Base-by-base conservation (phyloP, 2,329 filamentous ascomycete genomes). In the Fusarium veterinarium region DNA sequence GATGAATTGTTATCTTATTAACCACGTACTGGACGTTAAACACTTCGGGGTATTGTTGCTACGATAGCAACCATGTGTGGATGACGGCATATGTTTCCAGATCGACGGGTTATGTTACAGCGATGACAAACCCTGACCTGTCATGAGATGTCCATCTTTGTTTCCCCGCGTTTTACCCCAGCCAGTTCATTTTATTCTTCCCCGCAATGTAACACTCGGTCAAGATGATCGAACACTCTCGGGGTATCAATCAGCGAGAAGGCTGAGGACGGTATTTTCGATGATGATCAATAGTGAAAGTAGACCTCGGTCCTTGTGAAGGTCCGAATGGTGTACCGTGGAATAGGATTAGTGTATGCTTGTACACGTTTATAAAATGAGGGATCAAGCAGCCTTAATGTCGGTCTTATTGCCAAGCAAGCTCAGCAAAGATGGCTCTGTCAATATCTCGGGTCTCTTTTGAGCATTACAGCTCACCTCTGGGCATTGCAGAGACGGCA, bases 401-500 rank as follows among this genome's bases (percentile, higher is more conserved):
- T 4, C 12, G 3, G 3, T 7, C 19, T 37, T 9, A 6, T 5
- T 6, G 13, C n/a, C 7, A 25, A 28, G 23, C 23, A 28, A 52
- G 3, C 19, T 8, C 3, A 45, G 4, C 12, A 14, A 45, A 14
- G 16, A 84, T 84, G 82, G 77, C 81, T 38, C 77, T 84, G 9
- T 79, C 80, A 14, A 83, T 85, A 16, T 79, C 80, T 0, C 77
- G 80, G 40, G 62, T 86, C 14, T 79, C 77, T 4, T 84, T 86
- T 58, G 84, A 85, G 71, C 83, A 86, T 53, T 83, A 85, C 40
- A 79, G 78, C 3, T 62, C 74, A 8, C 79, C 82, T 23, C 71
- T 87, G 6, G 85, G 85, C 10, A 86, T 87, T 33, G 83, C 79
- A 5, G 84, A 86, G 60, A 72, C 78, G 0, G 59, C 77, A 14